Conservation (phyloP, 345 rosid species). For the Gossypium stocksii region DNA sequence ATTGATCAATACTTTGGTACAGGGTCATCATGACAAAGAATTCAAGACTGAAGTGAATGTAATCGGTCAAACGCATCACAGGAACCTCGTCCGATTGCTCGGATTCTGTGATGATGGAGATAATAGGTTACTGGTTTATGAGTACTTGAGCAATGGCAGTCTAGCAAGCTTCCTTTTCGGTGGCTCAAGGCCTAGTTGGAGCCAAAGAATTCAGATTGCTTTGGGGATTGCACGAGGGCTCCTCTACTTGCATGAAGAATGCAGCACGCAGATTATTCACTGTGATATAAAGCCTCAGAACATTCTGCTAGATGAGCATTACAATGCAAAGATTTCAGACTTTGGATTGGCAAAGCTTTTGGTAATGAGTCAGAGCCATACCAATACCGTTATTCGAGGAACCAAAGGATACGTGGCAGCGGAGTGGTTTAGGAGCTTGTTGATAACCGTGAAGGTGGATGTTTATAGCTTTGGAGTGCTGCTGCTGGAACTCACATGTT, state of each 20-base stretch:
- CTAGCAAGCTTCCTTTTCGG: slow-evolving; percentile 37
- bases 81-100: slow-evolving; percentile 33
- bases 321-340: slow-evolving; percentile 39
- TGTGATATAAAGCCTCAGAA: slow-evolving; percentile 52
- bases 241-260: slow-evolving; percentile 45
- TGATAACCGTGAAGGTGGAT: slow-evolving; percentile 39
- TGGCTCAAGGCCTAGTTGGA: slow-evolving; percentile 28
- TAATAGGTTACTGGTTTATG: slow-evolving; percentile 37
- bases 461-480: slow-evolving; percentile 42
- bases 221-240: slow-evolving; percentile 38
- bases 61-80: slow-evolving; percentile 42
- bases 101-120: slow-evolving; percentile 40
- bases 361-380: slow-evolving; percentile 38
- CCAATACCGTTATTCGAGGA: slow-evolving; percentile 36
- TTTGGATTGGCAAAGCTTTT: slow-evolving; percentile 48
- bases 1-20: slow-evolving; percentile 26
- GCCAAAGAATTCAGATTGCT: slow-evolving; percentile 34
- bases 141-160: slow-evolving; percentile 41
- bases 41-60: slow-evolving; percentile 39
- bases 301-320: slow-evolving; percentile 34
- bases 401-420: slow-evolving; percentile 49
- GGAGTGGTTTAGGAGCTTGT: slow-evolving; percentile 41
- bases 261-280: slow-evolving; percentile 43
- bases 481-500: slow-evolving; percentile 36
- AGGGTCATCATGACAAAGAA: slow-evolving; percentile 32